Conservation (phyloP, 352 stramenopile genomes). For the Phytophthora hybrid region DNA sequence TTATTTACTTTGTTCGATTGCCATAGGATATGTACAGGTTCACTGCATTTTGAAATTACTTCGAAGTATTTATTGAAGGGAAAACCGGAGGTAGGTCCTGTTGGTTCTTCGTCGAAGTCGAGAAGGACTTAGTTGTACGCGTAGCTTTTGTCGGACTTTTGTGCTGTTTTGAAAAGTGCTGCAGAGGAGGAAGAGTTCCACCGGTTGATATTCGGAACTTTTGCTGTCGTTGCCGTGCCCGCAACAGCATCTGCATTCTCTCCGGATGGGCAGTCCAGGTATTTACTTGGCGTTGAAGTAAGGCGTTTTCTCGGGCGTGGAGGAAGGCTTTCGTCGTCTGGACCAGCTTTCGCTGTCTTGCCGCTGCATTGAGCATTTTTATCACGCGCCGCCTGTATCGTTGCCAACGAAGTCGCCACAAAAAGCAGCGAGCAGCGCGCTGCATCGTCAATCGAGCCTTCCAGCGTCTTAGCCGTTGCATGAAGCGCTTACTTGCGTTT, state of each 20-base stretch:
- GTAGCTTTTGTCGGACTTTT: neutral
- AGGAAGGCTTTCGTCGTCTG: slow-evolving; percentile 35
- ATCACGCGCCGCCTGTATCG: slow-evolving; percentile 37
- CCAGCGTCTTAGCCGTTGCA: slow-evolving; percentile 44
- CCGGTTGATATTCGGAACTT: neutral
- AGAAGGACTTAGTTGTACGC: neutral
- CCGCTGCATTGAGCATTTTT: slow-evolving; percentile 39
- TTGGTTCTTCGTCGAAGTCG: slow-evolving; percentile 2
- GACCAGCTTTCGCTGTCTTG: slow-evolving; percentile 46
- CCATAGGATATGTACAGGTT: no score
- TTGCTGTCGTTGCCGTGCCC: slow-evolving; percentile 27
- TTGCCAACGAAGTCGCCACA: slow-evolving; percentile 41
- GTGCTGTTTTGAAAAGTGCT: neutral
- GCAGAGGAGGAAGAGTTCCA: slow-evolving; percentile 15
- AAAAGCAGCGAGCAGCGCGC: slow-evolving; percentile 43
- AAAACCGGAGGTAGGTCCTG: slow-evolving; percentile 18
- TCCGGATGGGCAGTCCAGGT: slow-evolving; percentile 30
- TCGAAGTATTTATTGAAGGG: neutral
- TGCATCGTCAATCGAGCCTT: slow-evolving; percentile 46
- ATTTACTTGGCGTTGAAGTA: slow-evolving; percentile 29
- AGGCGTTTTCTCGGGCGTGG: slow-evolving; percentile 12
- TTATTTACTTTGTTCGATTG: neutral
- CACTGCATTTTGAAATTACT: neutral
- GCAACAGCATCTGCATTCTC: slow-evolving; percentile 33
- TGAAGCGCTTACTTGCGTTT: slow-evolving; percentile 33